These are phyloP conservation scores for Plasmodium yoelii DNA, from an alignment of 169 alveolate species.

Conservation along the genomic window DNA sequence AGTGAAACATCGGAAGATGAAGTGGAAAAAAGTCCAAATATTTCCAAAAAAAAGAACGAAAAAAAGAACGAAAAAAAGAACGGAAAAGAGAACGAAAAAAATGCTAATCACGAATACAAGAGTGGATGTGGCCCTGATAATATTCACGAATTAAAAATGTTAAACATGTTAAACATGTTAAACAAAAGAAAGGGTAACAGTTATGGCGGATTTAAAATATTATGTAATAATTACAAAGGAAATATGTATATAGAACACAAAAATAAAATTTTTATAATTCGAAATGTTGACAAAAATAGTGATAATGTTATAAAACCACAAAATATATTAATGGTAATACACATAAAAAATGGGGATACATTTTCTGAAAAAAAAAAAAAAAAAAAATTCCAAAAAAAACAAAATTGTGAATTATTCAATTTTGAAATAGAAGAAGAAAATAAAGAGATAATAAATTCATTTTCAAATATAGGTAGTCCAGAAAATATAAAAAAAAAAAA, in stretches of 20 bases:
- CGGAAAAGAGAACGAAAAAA: no score
- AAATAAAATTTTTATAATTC: constrained; percentile 32
- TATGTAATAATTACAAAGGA: constrained; percentile 17
- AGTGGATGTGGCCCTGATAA: no score
- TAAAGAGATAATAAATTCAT: constrained; percentile 31
- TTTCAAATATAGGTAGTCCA: constrained; percentile 17
- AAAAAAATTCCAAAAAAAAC: background rate
- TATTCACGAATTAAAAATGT: no score
- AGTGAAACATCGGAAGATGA: background rate
- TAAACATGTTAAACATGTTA: background rate
- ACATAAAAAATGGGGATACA: background rate
- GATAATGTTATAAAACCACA: constrained; percentile 11
- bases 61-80: no score
- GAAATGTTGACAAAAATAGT: constrained; percentile 18
- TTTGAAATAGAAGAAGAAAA: constrained; percentile 67
- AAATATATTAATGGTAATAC: background rate
- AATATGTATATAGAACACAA: constrained; percentile 51
- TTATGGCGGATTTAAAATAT: constrained; percentile 13
- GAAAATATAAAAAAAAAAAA: background rate
- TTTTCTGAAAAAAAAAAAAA: background rate
- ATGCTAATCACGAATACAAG: no score
- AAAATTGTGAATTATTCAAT: constrained; percentile 1
- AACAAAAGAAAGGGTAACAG: background rate
- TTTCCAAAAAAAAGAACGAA: no score
- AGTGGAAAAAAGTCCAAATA: background rate